Conservation (phyloP, 805 yeast genomes). For the Candida maris region DNA sequence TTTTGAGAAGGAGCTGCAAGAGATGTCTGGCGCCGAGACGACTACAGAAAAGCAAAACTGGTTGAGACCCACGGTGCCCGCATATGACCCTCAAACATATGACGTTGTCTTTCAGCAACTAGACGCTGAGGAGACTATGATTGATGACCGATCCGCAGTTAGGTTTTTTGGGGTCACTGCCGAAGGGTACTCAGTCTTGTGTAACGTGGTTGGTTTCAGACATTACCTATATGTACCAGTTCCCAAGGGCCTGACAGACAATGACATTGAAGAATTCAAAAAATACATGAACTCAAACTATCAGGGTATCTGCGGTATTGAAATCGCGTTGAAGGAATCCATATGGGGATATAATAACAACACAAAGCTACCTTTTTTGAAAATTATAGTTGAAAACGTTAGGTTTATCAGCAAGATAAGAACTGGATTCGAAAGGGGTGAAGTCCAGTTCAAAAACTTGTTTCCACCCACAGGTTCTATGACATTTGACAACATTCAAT, state of each 20-base stretch:
- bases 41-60: constrained; percentile 34
- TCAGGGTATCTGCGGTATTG: constrained; percentile 60
- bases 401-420: constrained; percentile 65
- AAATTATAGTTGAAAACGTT: constrained; percentile 64
- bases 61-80: constrained; percentile 54
- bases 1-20: constrained; percentile 50
- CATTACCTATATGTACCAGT: constrained; percentile 93
- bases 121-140: constrained; percentile 83
- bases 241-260: constrained; percentile 68
- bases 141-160: constrained; percentile 58
- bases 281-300: constrained; percentile 45
- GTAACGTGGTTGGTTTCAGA: constrained; percentile 82
- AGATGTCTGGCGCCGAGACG: constrained; percentile 33
- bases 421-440: constrained; percentile 80
- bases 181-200: constrained; percentile 82
- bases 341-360: constrained; percentile 93
- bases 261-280: constrained; percentile 46
- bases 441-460: constrained; percentile 57
- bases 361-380: constrained; percentile 72
- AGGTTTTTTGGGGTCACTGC: constrained; percentile 91
- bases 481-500: constrained; percentile 89
- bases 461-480: constrained; percentile 59
- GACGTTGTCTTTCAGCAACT: constrained; percentile 84
- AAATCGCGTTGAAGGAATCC: constrained; percentile 69
- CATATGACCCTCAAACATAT: constrained; percentile 42